These are phyloP conservation scores for Sherardia arvensis DNA, from an alignment of 257 asterid genomes.

Conservation along the genomic window DNA sequence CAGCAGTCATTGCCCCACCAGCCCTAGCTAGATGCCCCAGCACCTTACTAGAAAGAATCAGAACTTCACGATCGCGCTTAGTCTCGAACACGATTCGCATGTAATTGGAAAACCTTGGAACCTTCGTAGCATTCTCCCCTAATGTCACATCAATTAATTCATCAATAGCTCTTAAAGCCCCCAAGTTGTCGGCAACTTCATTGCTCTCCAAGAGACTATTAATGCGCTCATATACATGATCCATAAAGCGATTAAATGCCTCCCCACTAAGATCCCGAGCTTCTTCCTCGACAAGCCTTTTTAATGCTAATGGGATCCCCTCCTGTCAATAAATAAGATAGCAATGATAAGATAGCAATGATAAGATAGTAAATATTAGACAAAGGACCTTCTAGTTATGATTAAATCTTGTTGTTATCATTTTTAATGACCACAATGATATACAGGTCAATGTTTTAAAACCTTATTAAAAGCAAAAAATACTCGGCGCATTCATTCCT, in stretches of 20 bases:
- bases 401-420: too few species aligned
- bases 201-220: constrained; percentile 73
- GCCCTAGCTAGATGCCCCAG: constrained; percentile 98
- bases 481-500: background rate
- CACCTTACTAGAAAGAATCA: constrained; percentile 85
- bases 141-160: constrained; percentile 85
- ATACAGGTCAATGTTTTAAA: too few species aligned
- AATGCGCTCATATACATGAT: constrained; percentile 73
- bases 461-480: background rate
- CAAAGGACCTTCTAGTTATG: background rate
- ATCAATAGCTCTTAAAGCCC: constrained; percentile 94
- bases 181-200: constrained; percentile 84
- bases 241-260: constrained; percentile 86
- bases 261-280: constrained; percentile 84
- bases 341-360: background rate
- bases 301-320: constrained; percentile 68
- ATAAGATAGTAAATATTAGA: background rate
- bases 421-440: too few species aligned
- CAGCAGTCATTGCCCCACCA: constrained; percentile 99
- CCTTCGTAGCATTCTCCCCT: constrained; percentile 90
- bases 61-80: constrained; percentile 81
- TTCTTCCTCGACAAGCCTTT: constrained; percentile 79
- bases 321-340: constrained; percentile 40
- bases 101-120: constrained; percentile 72
- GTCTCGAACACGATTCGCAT: constrained; percentile 86